These are phyloP conservation scores for Colletotrichum ledebouriae DNA, from an alignment of 2,329 filamentous ascomycete species.

Conservation along the genomic window DNA sequence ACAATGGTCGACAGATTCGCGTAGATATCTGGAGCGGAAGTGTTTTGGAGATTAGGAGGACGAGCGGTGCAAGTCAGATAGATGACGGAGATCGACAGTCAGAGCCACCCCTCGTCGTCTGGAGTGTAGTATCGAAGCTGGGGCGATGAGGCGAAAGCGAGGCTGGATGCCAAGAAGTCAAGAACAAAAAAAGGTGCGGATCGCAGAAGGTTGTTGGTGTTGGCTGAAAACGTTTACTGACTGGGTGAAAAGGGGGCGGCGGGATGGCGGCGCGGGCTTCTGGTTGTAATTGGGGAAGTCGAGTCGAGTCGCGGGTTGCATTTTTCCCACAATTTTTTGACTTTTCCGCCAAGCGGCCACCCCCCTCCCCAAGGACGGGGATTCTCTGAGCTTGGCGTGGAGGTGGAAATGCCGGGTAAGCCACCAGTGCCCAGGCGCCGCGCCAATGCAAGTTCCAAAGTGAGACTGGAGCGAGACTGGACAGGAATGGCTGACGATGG, in stretches of 20 bases:
- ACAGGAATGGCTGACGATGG: neutral
- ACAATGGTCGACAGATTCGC: conserved; percentile 15
- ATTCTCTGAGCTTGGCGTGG: conserved; percentile 19
- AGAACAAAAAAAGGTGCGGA: conserved; percentile 12
- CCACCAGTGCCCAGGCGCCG: conserved; percentile 15
- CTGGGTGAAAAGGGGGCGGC: neutral
- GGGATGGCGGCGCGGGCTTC: conserved; percentile 3
- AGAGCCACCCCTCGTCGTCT: neutral
- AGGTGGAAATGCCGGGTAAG: conserved; percentile 14
- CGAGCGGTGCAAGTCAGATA: conserved; percentile 12
- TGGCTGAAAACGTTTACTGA: conserved; percentile 23
- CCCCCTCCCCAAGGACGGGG: neutral
- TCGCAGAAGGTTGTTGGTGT: conserved; percentile 2
- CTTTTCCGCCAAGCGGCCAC: neutral
- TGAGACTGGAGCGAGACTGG: neutral
- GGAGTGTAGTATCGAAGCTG: neutral
- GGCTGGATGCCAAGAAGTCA: conserved; percentile 29
- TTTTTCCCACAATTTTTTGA: conserved; percentile 27
- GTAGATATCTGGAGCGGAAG: neutral
- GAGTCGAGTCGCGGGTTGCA: neutral
- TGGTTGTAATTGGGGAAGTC: conserved; percentile 7
- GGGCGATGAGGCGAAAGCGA: conserved; percentile 7
- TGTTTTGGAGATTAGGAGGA: conserved; percentile 6
- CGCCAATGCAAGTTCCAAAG: conserved; percentile 11
- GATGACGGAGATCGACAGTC: conserved; percentile 16